Base-by-base conservation (phyloP, 305 asterid genomes). In the Nicotiana rustica region DNA sequence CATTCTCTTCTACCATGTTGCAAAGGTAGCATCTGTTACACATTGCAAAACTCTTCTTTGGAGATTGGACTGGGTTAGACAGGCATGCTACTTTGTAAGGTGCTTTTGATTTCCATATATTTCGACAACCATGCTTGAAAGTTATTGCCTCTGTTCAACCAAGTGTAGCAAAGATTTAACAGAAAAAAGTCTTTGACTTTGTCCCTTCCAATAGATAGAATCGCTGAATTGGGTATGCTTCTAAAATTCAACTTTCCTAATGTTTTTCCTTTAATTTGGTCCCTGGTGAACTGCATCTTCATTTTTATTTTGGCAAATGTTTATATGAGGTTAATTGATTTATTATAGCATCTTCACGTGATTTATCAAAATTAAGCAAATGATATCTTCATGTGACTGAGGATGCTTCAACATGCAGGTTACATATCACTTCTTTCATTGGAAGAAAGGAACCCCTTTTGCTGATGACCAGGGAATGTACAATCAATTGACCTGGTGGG, bases 401-500 rank as follows among this genome's bases (percentile, higher is more conserved):
- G 57, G 14, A 25, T 79, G 77, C 78, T 83, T 86, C 71, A 81
- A 17, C 38, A 68, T 86, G 67, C 80, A 95, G 98, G 93, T 95
- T 31, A 95, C 99, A 10, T 95, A 95, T 87, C 95, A 90, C 87
- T 93, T 91, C 88, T 95, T 95, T 88, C 99, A 95, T 68, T 95
- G 99, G 99, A 92, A 91, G 87, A 95, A 95, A 84, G 99, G 99
- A 84, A 95, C 99, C 38, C 99, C 99, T 19, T 95, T 95, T 84
- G 94, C 98, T 88, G 99, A 95, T 88, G 99, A 95, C 86, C 99
- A 95, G 91, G 99, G 99, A 52, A 92, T 95, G 47, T 95, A 95
- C 85, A 95, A 95, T 86, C 81, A 92, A 29, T 86, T 95, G 88
- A 95, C 99, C 49, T 95, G 99, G 99, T 95, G 99, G 99, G 99